These are phyloP conservation scores for Leccinum incarnatum DNA, from an alignment of 768 basidiomycete species.

Conservation along the genomic window DNA sequence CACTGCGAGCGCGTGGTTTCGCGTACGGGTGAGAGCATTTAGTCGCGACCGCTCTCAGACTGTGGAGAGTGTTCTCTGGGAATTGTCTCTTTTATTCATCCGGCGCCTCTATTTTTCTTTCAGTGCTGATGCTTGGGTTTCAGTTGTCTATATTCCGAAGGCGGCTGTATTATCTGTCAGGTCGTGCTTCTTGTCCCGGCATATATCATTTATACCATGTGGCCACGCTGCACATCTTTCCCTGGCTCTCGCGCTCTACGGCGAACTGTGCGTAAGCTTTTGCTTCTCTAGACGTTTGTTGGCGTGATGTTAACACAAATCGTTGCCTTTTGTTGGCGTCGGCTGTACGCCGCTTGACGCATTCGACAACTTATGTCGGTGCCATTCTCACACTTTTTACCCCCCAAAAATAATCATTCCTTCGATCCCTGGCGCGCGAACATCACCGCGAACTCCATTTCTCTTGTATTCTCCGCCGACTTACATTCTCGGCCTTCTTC, in stretches of 20 bases:
- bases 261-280: conserved; percentile 53
- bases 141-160: conserved; percentile 69
- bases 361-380: conserved; percentile 6
- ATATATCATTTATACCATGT: conserved; percentile 45
- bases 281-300: conserved; percentile 1
- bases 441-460: conserved; percentile 15
- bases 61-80: neutral
- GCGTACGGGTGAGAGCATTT: neutral
- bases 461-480: conserved; percentile 15
- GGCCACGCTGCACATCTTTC: conserved; percentile 60
- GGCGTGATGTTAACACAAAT: conserved; percentile 6
- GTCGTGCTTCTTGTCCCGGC: conserved; percentile 47
- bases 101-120: neutral
- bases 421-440: conserved; percentile 21
- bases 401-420: conserved; percentile 18
- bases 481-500: conserved; percentile 12
- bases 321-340: conserved; percentile 7
- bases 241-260: conserved; percentile 61
- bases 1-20: neutral
- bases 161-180: conserved; percentile 57
- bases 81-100: conserved; percentile 6
- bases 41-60: neutral
- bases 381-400: conserved; percentile 9
- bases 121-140: conserved; percentile 6
- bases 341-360: conserved; percentile 13